phyloP scores from a whole-genome alignment of 495 filamentous ascomycete species.

The Aspergillus saccharolyticus region DNA sequence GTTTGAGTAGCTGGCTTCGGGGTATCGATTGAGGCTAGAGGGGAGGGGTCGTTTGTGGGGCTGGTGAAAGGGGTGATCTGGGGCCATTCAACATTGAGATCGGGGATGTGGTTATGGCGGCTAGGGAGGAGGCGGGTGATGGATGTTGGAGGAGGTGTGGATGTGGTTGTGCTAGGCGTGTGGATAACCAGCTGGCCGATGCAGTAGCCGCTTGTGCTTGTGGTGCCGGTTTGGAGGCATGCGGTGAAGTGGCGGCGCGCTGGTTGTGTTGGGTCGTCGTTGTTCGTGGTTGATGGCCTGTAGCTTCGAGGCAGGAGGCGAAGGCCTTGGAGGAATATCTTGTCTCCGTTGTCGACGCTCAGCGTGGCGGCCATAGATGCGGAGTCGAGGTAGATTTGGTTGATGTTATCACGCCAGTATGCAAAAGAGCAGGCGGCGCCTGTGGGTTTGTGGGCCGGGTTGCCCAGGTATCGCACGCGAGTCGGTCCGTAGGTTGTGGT shows the following conservation, averaged over 20 bases:
- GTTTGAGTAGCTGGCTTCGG: neutral
- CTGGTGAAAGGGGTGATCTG: neutral
- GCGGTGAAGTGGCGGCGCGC: constrained; percentile 14
- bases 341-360: neutral
- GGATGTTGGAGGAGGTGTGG: neutral
- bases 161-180: too few species aligned
- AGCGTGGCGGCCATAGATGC: constrained; percentile 12
- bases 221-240: constrained; percentile 6
- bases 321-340: constrained; percentile 13
- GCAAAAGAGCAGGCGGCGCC: neutral
- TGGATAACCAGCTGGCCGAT: constrained; percentile 7
- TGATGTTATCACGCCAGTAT: constrained; percentile 19
- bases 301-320: constrained; percentile 15
- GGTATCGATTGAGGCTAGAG: neutral
- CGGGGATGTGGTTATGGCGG: neutral
- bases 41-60: neutral
- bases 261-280: too few species aligned
- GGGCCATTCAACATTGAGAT: neutral
- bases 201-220: constrained; percentile 13
- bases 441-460: constrained; percentile 1
- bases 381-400: constrained; percentile 19
- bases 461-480: constrained; percentile 20
- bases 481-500: constrained; percentile 11
- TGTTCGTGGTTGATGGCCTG: too few species aligned
- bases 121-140: constrained; percentile 17